Base-by-base conservation (phyloP, 495 filamentous ascomycete species). In the Beverwykella pulmonaria region DNA sequence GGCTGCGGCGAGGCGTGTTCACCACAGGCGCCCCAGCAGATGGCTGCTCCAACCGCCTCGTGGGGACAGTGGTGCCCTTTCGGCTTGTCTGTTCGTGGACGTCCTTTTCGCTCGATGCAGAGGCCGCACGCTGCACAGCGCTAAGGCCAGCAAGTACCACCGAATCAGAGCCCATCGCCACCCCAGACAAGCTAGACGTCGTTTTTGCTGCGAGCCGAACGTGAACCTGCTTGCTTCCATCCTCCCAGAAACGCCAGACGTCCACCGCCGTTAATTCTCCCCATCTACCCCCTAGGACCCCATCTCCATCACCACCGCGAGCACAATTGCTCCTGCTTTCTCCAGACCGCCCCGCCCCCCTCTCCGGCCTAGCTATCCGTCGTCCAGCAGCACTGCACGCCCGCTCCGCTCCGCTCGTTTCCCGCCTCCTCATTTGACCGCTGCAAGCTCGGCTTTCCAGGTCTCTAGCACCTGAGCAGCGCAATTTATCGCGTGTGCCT, bases 381-480 rank as follows among this genome's bases (percentile, higher is more conserved):
- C 39, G 47, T 19, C 39, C 39, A 2, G 9, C 6, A 9, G 8
- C 15, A 1, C n/a, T 26, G 29, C 17, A 30, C 15, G 22, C 61
- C 48, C 3, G 53, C 61, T 60, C 48, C 3, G 53, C 61, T 60
- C 55, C 67, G 47, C 54, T 63, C 67, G 62, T 64, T 69, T 69
- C 52, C 61, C 65, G 65, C 70, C 70, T 67, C 68, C 68, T 71
- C 67, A 46, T 70, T 70, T 61, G 67, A 44, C 46, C 66, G 54
- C 53, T 36, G 55, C 63, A 54, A 49, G 59, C 52, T 58, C 46
- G 52, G 66, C 59, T 48, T n/a, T 54, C 53, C 53, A 36, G 44
- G 44, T 59, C 41, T 44, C 68, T 44, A 61, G 56, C 68, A 56
- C 63, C 58, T n/a, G 39, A 56, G 36, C 27, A 17, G 19, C 34